A percentile compares a stretch with the other conserved stretches of the same genome.
Evolutionary conservation across 306 rosid species (phyloP).

Genomic region (Malus asiatica): DNA sequence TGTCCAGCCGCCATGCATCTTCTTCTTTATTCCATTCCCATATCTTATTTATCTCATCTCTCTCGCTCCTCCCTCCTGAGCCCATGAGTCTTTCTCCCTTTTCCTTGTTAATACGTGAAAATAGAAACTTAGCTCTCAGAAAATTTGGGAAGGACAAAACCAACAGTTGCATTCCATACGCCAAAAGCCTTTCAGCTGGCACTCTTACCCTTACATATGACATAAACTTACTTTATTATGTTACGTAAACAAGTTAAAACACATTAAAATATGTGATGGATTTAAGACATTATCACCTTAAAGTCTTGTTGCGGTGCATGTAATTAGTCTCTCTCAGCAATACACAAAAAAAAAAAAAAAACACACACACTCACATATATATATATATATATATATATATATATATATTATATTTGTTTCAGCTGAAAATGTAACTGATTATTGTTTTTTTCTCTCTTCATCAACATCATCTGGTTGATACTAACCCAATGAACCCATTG

Average conservation of each 20-base stretch:
- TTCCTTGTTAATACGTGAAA: not conserved
- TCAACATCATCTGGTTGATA: not conserved
- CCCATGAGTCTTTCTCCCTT: not conserved
- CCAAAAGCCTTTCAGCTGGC: not conserved
- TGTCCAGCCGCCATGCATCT: not conserved
- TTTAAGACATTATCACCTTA: too few species aligned
- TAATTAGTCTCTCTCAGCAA: not conserved
- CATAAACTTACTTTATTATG: not conserved
- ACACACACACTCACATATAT: too few species aligned
- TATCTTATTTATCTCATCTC: not conserved
- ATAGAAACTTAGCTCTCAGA: not conserved
- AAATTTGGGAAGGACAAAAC: not conserved
- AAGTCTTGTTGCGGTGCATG: too few species aligned
- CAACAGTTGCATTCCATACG: not conserved
- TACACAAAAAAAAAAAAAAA: too few species aligned
- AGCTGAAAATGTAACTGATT: not conserved
- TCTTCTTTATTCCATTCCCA: not conserved
- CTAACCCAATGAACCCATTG: not conserved
- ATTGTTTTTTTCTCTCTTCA: not conserved
- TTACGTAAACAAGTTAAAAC: too few species aligned
- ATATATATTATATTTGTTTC: not conserved
- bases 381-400: too few species aligned
- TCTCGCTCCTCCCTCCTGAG: not conserved
- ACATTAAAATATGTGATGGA: too few species aligned
- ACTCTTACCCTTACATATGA: not conserved